Percentiles rank a stretch among this genome's conserved stretches.
These are phyloP conservation scores for Pseudogymnoascus sp. DNA, from an alignment of 2,329 filamentous ascomycete genomes.

Conservation along the genomic window DNA sequence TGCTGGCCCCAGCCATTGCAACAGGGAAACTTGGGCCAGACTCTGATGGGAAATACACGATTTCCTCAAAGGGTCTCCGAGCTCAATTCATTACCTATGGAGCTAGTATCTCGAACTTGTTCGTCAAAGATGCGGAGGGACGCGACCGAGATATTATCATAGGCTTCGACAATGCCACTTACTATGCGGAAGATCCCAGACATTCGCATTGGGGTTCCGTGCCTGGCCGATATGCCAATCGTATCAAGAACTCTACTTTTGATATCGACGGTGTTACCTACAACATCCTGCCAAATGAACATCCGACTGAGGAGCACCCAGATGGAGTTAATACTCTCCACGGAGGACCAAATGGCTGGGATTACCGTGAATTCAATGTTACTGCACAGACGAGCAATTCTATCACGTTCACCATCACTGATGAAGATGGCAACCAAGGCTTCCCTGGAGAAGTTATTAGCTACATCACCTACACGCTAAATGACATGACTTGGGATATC, in stretches of 20 bases:
- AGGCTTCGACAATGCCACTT: slow-evolving; percentile 67
- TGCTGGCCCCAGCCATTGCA: slow-evolving; percentile 12
- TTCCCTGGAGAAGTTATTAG: slow-evolving; percentile 71
- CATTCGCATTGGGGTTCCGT: slow-evolving; percentile 67
- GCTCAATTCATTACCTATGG: slow-evolving; percentile 67
- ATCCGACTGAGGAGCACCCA: slow-evolving; percentile 42
- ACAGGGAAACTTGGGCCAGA: slow-evolving; percentile 38
- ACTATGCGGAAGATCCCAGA: slow-evolving; percentile 54
- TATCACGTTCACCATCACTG: slow-evolving; percentile 68
- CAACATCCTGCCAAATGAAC: slow-evolving; percentile 54
- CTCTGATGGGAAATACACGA: slow-evolving; percentile 60
- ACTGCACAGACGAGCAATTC: slow-evolving; percentile 55
- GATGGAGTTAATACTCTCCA: slow-evolving; percentile 57
- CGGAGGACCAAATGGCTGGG: slow-evolving; percentile 64
- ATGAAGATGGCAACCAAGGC: slow-evolving; percentile 63
- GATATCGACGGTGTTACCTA: slow-evolving; percentile 54
- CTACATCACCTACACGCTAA: slow-evolving; percentile 64
- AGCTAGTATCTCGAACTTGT: slow-evolving; percentile 61
- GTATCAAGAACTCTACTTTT: slow-evolving; percentile 70
- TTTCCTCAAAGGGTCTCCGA: slow-evolving; percentile 56
- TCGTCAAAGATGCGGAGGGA: slow-evolving; percentile 61
- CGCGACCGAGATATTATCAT: slow-evolving; percentile 61
- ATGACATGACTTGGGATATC: slow-evolving; percentile 59
- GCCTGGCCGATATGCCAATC: slow-evolving; percentile 70
- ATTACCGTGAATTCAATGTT: slow-evolving; percentile 70